Conservation (phyloP, 257 asterid genomes). For the Henckelia pumila region DNA sequence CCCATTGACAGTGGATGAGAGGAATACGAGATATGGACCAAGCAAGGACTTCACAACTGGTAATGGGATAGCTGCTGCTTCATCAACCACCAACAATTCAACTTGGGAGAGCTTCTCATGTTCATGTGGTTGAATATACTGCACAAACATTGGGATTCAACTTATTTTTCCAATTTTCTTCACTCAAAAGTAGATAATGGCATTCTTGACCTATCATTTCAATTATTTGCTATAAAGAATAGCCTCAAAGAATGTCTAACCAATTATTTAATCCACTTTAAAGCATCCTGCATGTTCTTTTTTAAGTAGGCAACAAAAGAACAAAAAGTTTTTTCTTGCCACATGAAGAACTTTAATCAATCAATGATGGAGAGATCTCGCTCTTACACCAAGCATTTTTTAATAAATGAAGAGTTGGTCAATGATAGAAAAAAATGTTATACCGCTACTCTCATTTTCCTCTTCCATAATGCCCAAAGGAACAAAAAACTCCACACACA, state of each 20-base stretch:
- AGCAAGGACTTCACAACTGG: conserved; percentile 90
- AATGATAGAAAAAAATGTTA: neutral
- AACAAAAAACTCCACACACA: neutral
- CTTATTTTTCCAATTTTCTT: neutral
- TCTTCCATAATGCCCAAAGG: neutral
- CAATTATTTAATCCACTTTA: no score
- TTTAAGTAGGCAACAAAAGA: conserved; percentile 6
- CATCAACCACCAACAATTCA: conserved; percentile 89
- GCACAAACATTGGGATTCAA: conserved; percentile 27
- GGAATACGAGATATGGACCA: conserved; percentile 96
- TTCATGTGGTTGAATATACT: conserved; percentile 90
- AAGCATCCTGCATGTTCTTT: neutral
- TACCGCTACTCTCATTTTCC: conserved; percentile 3
- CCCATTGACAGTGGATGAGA: conserved; percentile 97
- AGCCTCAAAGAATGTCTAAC: no score
- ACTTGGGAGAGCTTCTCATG: conserved; percentile 91
- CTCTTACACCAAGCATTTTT: neutral
- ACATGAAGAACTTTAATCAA: neutral
- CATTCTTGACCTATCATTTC: no score
- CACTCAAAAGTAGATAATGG: no score
- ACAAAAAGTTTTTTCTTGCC: neutral
- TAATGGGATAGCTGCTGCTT: conserved; percentile 98
- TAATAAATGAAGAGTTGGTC: neutral
- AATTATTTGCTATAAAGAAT: no score
- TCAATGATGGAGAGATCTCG: no score